Evolutionary conservation across 768 basidiomycete genomes (phyloP).

Genomic region (Postia placenta): DNA sequence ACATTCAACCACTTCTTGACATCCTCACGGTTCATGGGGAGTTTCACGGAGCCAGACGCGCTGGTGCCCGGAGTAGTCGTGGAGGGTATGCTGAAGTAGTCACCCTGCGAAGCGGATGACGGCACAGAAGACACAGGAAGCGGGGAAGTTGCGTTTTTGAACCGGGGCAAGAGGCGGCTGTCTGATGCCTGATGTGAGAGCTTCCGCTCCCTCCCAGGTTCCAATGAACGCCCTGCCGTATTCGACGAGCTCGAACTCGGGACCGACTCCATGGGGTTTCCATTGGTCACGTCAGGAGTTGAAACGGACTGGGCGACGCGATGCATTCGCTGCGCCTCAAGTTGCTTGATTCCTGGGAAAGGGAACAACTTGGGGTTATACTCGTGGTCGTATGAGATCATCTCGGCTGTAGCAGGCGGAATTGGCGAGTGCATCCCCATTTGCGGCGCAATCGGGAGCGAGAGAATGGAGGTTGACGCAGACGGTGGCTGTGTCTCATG

Average conservation of each 20-base stretch:
- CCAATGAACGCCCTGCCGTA: constrained; percentile 41
- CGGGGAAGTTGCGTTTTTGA: constrained; percentile 34
- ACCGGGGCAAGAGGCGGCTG: constrained; percentile 53
- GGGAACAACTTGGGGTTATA: constrained; percentile 79
- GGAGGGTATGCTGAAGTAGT: constrained; percentile 39
- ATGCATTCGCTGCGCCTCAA: constrained; percentile 67
- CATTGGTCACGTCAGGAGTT: constrained; percentile 42
- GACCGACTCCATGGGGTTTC: constrained; percentile 34
- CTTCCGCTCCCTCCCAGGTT: constrained; percentile 51
- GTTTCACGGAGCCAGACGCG: constrained; percentile 31
- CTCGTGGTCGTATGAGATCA: constrained; percentile 48
- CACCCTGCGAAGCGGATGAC: constrained; percentile 43
- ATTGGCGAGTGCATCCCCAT: constrained; percentile 70
- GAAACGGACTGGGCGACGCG: constrained; percentile 44
- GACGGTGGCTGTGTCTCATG: constrained; percentile 54
- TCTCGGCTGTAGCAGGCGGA: constrained; percentile 67
- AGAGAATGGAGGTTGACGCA: constrained; percentile 57
- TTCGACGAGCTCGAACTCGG: constrained; percentile 42
- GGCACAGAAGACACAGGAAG: constrained; percentile 32
- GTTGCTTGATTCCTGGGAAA: constrained; percentile 79
- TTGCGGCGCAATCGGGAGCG: constrained; percentile 44
- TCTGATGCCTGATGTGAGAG: constrained; percentile 68
- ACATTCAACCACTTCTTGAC: constrained; percentile 76
- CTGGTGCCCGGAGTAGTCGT: constrained; percentile 29
- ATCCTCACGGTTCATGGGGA: constrained; percentile 72